phyloP scores from a whole-genome alignment of 1,284 basidiomycete genomes.

The Tilletia setariae region DNA sequence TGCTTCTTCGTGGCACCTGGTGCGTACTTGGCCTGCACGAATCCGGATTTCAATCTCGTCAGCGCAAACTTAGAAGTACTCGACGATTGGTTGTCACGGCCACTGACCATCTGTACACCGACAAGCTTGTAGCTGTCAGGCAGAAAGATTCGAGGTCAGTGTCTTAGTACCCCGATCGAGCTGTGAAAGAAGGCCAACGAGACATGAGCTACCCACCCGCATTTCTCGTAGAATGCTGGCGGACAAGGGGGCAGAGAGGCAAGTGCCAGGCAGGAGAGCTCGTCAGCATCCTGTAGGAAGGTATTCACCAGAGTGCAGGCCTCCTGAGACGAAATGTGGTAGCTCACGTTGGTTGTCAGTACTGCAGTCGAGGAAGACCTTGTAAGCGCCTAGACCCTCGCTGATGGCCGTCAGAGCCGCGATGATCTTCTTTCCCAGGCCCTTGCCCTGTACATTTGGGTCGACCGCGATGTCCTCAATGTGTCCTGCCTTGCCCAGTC shows the following conservation, averaged over 20 bases:
- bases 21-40: conserved; percentile 17
- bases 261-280: neutral
- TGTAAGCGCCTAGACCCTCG: conserved; percentile 76
- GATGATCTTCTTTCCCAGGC: conserved; percentile 82
- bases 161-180: neutral
- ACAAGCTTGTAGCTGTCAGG: conserved; percentile 37
- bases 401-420: conserved; percentile 72
- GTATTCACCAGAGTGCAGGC: neutral
- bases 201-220: conserved; percentile 61
- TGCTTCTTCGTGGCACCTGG: conserved; percentile 9
- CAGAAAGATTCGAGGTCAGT: neutral
- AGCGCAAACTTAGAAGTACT: no score
- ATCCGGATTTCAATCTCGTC: no score
- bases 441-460: conserved; percentile 79
- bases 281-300: neutral
- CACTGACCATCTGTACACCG: conserved; percentile 50
- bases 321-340: neutral
- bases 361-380: conserved; percentile 94
- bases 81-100: no score
- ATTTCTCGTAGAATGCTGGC: conserved; percentile 92
- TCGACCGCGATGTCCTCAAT: conserved; percentile 97
- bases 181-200: neutral
- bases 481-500: conserved; percentile 77
- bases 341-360: conserved; percentile 82
- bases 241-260: conserved; percentile 21